Evolutionary conservation across 2,329 filamentous ascomycete species (phyloP), one percentile per base, ranked within the genome.

Genomic region (Aspergillus oerlinghausenensis): DNA sequence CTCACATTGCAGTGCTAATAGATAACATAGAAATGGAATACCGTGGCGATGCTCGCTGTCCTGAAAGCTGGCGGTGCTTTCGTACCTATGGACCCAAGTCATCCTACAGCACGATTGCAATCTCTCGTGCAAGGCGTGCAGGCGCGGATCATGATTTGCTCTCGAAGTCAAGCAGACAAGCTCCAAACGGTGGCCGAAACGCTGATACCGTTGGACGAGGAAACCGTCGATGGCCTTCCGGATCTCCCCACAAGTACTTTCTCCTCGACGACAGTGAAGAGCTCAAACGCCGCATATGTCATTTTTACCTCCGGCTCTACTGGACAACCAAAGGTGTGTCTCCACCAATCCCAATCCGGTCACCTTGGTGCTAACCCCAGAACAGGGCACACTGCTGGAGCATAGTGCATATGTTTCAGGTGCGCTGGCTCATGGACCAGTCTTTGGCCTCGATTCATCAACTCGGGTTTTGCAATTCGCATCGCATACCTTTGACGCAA

Each of bases 271-370:
- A 63, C 66, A 53, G 69, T 69, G 8, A 69, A 65, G 19, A 60
- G 67, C 42, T 61, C 60, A 47, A 72, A 73, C 61, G 72, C 72
- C 9, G 73, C 72, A 47, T 88, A 85, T 67, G 75, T 87, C 5
- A 77, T 89, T 9, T 85, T 88, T 62, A 82, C 81, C 8, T 81
- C 81, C 3, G 81, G 82, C 0, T 82, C 82, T 1, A 81, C 82
- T 3, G 80, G 79, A 50, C 77, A 79, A 54, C 81, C 83, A 0
- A 84, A 84, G 63, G 73, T 75, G 58, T 49, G 62, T 57, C 56
- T 45, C 29, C 1, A 32, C 55, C 10, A 11, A 4, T 8, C 8
- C 28, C 3, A 4, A 11, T 28, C 25, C 14, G 26, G 29, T n/a
- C 8, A 1, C 25, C 47, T 52, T 19, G 54, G 52, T 26, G 35